Evolutionary conservation across 1,284 basidiomycete species (phyloP), one percentile per base, ranked within the genome.

Genomic region (Cystobasidiaceae sp.): DNA sequence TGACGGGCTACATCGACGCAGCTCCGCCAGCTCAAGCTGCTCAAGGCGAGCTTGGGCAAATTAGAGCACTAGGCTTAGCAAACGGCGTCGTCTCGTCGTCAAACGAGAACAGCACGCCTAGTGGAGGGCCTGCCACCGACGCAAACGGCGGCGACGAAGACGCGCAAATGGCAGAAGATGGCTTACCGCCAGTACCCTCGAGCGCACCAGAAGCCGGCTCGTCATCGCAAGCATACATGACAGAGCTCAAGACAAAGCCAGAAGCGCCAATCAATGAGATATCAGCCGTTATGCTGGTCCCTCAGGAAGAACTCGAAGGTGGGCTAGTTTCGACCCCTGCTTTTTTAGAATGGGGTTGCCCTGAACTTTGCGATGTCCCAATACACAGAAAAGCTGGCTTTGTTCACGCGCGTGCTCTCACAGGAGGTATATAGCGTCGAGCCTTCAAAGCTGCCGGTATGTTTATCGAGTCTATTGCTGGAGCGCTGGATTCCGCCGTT

Each of bases 341-440:
- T 19, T 5, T 49, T 28, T 6, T 9, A 7, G 8, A 49, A 4
- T 4, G 17, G 27, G 15, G n/a, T 25, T 34, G 13, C 30, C 33
- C 11, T 19, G 46, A 21, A 27, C 33, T 49, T 32, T 25, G 41
- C n/a, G 27, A 5, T 50, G 30, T 1, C n/a, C 2, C n/a, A 13
- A 2, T 3, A 28, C 23, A 19, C 37, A 62, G 60, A 49, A n/a
- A 62, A 56, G 43, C 39, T 54, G 11, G 13, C 39, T 30, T 34
- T 46, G 15, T 64, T 64, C 39, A 46, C 52, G 15, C n/a, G 37
- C 17, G 25, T 64, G 6, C 33, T 48, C 17, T 64, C 61, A 2
- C 51, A 64, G n/a, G 61, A 64, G 8, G 52, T 64, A 23, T 64
- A 64, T 32, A 64, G 61, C 32, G 61, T 46, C 27, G 61, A 64